Conservation (phyloP, 163 green algal genomes). For the Chlamydomonas reinhardtii region DNA sequence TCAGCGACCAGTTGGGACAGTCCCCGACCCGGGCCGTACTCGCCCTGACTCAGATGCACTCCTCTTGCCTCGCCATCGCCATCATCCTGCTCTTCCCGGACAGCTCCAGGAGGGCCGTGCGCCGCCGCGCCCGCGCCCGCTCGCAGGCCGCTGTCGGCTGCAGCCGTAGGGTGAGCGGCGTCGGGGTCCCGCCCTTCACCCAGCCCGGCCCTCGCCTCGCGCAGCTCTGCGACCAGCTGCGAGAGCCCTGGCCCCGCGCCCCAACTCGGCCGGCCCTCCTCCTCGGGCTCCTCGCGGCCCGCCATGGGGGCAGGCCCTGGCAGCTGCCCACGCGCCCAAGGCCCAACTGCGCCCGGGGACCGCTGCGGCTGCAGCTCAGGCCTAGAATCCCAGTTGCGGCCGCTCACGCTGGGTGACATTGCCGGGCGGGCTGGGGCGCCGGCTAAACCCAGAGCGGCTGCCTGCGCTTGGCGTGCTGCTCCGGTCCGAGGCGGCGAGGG, state of each 20-base stretch:
- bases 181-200: no score
- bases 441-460: not conserved
- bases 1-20: constrained; percentile 24
- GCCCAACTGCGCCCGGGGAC: no score
- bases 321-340: no score
- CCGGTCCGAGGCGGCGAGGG: not conserved
- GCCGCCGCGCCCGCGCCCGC: not conserved
- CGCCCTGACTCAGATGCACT: not conserved
- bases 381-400: no score
- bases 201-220: no score
- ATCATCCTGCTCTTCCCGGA: not conserved
- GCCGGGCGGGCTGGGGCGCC: no score
- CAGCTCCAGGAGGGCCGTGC: not conserved
- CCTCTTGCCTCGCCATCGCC: not conserved
- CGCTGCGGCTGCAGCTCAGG: no score
- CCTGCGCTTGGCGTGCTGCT: not conserved
- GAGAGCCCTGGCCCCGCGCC: no score
- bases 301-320: no score
- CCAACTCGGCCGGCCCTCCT: no score
- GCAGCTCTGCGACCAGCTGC: no score
- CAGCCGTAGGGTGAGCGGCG: not conserved
- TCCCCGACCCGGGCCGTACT: not conserved
- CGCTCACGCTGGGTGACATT: not conserved
- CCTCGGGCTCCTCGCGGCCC: no score
- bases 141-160: not conserved